Base-by-base conservation (phyloP, 2,329 filamentous ascomycete species). In the Pseudogymnoascus pannorum region DNA sequence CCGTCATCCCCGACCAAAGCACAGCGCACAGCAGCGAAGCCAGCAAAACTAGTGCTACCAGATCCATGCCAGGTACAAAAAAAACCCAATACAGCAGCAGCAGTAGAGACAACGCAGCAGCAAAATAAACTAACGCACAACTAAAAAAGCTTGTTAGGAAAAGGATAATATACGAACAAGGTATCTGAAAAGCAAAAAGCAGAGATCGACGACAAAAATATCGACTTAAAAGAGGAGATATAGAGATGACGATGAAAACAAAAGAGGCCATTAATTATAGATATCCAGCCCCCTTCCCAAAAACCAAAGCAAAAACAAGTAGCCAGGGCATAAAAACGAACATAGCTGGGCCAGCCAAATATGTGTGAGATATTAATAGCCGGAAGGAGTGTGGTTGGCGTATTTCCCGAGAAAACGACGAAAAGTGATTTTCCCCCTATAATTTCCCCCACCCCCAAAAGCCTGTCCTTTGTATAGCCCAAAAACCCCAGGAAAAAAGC, bases 81-180 rank as follows among this genome's bases (percentile, higher is more conserved):
- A n/a, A n/a, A n/a, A n/a, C n/a, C n/a, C n/a, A n/a, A n/a, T n/a
- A n/a, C n/a, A n/a, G n/a, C n/a, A n/a, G n/a, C n/a, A n/a, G n/a
- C n/a, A n/a, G n/a, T n/a, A n/a, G n/a, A n/a, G n/a, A n/a, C 9
- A 33, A 33, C 31, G 31, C 31, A 33, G 31, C 14, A 33, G 14
- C 31, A 33, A 33, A 9, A 33, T 9, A 33, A 33, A 33, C 31
- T 33, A 12, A 33, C 31, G 31, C 31, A 33, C 31, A 33, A 4
- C 31, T n/a, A 33, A 33, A 33, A 33, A 33, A 33, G 31, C 31
- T 33, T 12, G 31, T 33, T 33, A 33, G 31, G 31, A 64, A 57
- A 40, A 22, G 24, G 66, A 57, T 63, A 69, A 73, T 80, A 79
- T 80, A 80, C 76, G 79, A 82, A 83, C 80, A 83, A 83, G 80